Conservation (phyloP, 352 stramenopile species). For the Phytophthora tentaculata region DNA sequence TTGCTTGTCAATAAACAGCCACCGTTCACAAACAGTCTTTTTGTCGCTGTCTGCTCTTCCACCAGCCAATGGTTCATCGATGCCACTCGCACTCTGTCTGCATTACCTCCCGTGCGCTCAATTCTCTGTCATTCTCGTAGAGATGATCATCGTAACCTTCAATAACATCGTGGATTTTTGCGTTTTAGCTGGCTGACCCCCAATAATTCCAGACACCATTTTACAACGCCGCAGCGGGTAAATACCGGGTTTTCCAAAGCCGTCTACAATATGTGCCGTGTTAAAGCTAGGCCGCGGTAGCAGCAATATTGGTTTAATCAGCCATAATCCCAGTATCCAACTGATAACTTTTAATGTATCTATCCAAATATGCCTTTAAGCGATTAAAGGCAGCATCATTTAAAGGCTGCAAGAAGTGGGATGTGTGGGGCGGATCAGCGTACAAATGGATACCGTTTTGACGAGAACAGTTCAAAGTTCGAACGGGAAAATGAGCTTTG, state of each 20-base stretch:
- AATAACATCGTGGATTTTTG: neutral
- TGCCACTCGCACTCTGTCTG: too few relatives aligned
- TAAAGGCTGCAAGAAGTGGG: neutral
- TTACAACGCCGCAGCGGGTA: neutral
- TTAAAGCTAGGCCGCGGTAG: neutral
- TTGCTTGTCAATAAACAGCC: too few relatives aligned
- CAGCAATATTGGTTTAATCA: neutral
- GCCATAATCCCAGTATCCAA: neutral
- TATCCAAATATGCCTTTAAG: neutral
- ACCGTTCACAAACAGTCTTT: too few relatives aligned
- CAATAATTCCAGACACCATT: neutral
- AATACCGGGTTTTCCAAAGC: neutral
- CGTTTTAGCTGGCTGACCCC: neutral
- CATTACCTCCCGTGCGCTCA: neutral
- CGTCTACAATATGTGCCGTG: neutral
- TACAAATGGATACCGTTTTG: neutral
- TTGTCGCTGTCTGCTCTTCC: too few relatives aligned
- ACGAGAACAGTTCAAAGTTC: neutral
- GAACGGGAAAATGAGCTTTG: neutral
- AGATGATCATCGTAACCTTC: neutral
- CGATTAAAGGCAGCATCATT: neutral
- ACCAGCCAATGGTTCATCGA: too few relatives aligned
- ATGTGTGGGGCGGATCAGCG: neutral
- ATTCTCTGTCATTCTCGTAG: neutral
- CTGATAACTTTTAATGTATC: neutral